Conservation (phyloP, 768 basidiomycete species). For the Amanita brunnescens region DNA sequence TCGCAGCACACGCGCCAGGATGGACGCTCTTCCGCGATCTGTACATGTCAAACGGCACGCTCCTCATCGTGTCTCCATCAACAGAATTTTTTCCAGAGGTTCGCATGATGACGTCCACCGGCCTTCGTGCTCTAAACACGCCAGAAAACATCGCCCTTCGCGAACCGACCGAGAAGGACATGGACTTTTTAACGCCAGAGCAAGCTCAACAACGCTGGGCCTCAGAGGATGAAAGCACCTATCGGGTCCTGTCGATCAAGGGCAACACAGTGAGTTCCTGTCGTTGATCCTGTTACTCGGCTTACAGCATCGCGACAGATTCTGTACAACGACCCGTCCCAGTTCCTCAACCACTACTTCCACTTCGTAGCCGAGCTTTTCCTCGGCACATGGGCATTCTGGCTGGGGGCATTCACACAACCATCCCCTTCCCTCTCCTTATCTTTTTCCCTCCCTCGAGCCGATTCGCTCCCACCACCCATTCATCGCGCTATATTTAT, state of each 20-base stretch:
- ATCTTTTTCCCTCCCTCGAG: slow-evolving; percentile 4
- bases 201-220: slow-evolving; percentile 63
- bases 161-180: slow-evolving; percentile 55
- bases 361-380: slow-evolving; percentile 81
- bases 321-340: slow-evolving; percentile 59
- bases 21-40: slow-evolving; percentile 82
- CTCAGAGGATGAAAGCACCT: slow-evolving; percentile 21
- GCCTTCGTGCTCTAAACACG: slow-evolving; percentile 45
- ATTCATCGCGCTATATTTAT: slow-evolving; percentile 68
- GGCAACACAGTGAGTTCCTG: slow-evolving; percentile 58
- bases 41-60: slow-evolving; percentile 80
- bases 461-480: slow-evolving; percentile 31
- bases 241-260: slow-evolving; percentile 53
- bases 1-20: slow-evolving; percentile 64
- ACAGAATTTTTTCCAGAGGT: slow-evolving; percentile 30
- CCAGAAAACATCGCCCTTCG: slow-evolving; percentile 59
- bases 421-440: slow-evolving; percentile 2
- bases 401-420: slow-evolving; percentile 42
- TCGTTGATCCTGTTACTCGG: background rate
- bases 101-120: slow-evolving; percentile 55
- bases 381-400: slow-evolving; percentile 68
- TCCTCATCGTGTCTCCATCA: slow-evolving; percentile 51
- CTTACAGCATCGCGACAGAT: slow-evolving; percentile 23
- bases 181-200: slow-evolving; percentile 50
- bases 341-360: slow-evolving; percentile 83